Base-by-base conservation (phyloP, 1,139 yeast species). In the Scheffersomyces illinoinensis region DNA sequence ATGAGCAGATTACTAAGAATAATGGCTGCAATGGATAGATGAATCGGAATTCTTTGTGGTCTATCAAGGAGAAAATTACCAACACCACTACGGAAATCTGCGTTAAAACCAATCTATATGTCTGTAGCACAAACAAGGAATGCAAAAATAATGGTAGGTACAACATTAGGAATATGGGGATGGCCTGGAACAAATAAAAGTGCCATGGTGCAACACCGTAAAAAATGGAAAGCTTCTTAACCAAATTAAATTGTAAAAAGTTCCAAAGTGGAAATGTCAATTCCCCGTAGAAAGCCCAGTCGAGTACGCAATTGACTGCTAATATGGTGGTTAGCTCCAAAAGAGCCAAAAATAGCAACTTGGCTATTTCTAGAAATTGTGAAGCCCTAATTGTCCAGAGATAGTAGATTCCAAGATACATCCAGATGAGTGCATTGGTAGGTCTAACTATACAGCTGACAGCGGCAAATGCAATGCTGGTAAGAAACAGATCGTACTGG, bases 31-130 rank as follows among this genome's bases (percentile, higher is more conserved):
- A 71, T 1, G 96, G 97, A 67, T 88, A 91, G n/a, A 95, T 79
- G 70, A 96, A 96, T 54, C 99, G 81, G 66, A 92, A 90, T 69
- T 96, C 99, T 71, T 96, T 96, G 73, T 96, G 99, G 17, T 82
- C 77, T 20, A 95, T 82, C 2, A 77, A 59, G 0, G 97, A 90
- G 65, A 90, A 92, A 0, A 81, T 76, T 0, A 74, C 58, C 0
- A 89, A 59, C 50, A 88, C 86, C 2, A 79, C 56, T 0, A 78
- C 53, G 0, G 81, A 65, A 0, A 82, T 72, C 1, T 70, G 61
- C 17, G 64, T 76, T 24, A 72, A 59, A 5, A 66, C 53, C 24
- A 63, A 63, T 7, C 56, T 52, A 56, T 62, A 66, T 5, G 62
- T 50, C 17, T 54, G 21, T 24, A 59, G 50, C 7, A 60, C 59